Base-by-base conservation (phyloP, 495 filamentous ascomycete species). In the Xylaria flabelliformis region DNA sequence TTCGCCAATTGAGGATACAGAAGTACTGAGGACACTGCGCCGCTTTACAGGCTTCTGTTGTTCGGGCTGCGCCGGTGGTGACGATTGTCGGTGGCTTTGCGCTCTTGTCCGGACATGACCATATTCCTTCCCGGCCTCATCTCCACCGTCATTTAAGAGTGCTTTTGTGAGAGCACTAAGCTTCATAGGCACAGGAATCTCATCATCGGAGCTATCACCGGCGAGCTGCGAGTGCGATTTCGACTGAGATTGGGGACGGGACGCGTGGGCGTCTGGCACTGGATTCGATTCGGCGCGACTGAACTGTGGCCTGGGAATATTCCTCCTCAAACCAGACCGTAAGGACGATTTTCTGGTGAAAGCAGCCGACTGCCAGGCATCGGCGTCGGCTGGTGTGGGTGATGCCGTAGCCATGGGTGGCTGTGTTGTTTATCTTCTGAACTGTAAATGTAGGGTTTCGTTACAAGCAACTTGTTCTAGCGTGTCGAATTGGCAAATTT, bases 131-230 rank as follows among this genome's bases (percentile, higher is more conserved):
- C 73, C 85, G 19, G 82, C 72, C 51, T 80, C 70, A 67, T 87
- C 79, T 15, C 87, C 87, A 63, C 89, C 88, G 74, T 91, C 90
- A 68, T 91, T 89, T 8, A 95, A 82, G 15, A 95, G 82, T 29
- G 91, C 92, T 75, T 93, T 94, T 10, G 92, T 93, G 46, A 92
- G 86, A 44, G 92, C 92, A 75, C 92, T 94, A 75, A 94, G 90
- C 79, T 92, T 93, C 80, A 93, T 92, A 71, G 91, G 91, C 32
- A 90, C 84, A 26, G 88, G 88, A 9, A 87, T 84, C 73, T 91
- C 90, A 70, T 94, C 92, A 75, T 95, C 92, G 21, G 92, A 94
- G 82, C 91, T 94, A 75, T 94, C 92, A 64, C 82, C 77, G 73
- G 78, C 29, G 19, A 51, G 65, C 65, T 67, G 48, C 21, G 65